These are phyloP conservation scores for Mesotaenium endlicherianum DNA, from an alignment of 139 green algal genomes.

Conservation along the genomic window DNA sequence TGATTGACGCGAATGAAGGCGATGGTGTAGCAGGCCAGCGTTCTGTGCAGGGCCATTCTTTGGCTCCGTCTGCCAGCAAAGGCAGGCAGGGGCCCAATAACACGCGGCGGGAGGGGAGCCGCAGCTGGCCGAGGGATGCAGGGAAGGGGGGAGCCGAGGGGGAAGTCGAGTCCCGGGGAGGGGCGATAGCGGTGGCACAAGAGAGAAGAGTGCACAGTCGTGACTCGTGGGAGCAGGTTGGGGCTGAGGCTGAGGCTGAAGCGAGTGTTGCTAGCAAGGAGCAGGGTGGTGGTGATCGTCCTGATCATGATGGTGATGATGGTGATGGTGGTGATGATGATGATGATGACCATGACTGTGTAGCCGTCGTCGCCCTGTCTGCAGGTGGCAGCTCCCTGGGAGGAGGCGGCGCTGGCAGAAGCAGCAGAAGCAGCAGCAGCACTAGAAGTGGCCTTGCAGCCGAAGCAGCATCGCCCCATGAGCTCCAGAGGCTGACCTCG, in stretches of 20 bases:
- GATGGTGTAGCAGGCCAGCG: no score
- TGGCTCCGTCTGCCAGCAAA: no score
- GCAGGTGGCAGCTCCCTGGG: no score
- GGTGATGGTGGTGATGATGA: no score
- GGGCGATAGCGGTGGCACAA: neutral
- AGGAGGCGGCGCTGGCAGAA: no score
- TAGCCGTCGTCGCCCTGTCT: no score
- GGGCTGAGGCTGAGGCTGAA: neutral
- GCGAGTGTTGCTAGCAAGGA: neutral
- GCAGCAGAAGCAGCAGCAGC: neutral
- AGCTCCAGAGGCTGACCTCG: neutral
- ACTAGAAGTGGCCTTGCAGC: neutral
- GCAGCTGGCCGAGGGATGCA: neutral
- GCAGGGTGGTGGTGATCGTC: neutral
- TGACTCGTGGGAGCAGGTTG: neutral
- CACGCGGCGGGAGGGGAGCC: neutral
- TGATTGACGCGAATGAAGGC: no score
- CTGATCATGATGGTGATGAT: no score
- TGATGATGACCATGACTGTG: no score
- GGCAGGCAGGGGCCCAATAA: no score
- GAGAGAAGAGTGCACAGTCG: neutral
- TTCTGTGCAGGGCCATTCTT: no score
- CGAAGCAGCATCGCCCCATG: neutral
- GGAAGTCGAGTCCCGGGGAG: neutral
- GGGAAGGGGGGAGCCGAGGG: neutral